Conservation (phyloP, 768 basidiomycete species). For the Termitomyces sp. region DNA sequence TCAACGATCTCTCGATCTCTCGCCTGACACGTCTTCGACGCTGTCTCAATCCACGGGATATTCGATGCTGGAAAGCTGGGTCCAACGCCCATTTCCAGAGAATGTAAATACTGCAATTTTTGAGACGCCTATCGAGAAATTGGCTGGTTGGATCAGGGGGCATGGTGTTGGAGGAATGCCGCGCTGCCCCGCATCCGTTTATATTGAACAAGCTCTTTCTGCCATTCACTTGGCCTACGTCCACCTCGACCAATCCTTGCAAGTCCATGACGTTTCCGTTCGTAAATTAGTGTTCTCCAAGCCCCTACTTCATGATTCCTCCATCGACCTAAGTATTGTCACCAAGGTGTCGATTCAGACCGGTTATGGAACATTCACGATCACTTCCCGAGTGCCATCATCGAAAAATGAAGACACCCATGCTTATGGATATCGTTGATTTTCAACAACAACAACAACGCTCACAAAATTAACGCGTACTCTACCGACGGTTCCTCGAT, state of each 20-base stretch:
- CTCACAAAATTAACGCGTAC: conserved; percentile 31
- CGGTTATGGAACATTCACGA: conserved; percentile 36
- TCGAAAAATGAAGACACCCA: conserved; percentile 15
- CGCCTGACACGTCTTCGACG: too few species aligned
- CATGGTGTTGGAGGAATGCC: conserved; percentile 50
- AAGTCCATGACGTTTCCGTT: conserved; percentile 32
- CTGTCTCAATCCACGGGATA: too few species aligned
- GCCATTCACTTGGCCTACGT: conserved; percentile 33
- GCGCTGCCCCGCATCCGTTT: conserved; percentile 64
- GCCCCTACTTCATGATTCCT: conserved; percentile 44
- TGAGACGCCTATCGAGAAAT: conserved; percentile 41
- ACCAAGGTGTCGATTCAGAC: conserved; percentile 32
- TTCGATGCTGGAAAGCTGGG: too few species aligned
- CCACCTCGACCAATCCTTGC: conserved; percentile 19
- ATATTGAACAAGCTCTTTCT: conserved; percentile 50
- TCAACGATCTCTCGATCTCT: too few species aligned
- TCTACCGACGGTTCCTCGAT: conserved; percentile 28
- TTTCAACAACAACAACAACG: conserved; percentile 23
- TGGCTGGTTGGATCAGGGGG: conserved; percentile 44
- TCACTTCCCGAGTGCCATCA: conserved; percentile 34
- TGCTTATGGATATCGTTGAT: conserved; percentile 31
- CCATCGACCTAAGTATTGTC: conserved; percentile 26
- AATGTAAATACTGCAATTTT: conserved; percentile 40
- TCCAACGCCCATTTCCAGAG: conserved; percentile 31
- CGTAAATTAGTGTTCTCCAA: conserved; percentile 42